Percentiles rank a stretch among this genome's conserved stretches.
These are phyloP conservation scores for Aspergillus felis DNA, from an alignment of 2,329 filamentous ascomycete species.

Conservation along the genomic window DNA sequence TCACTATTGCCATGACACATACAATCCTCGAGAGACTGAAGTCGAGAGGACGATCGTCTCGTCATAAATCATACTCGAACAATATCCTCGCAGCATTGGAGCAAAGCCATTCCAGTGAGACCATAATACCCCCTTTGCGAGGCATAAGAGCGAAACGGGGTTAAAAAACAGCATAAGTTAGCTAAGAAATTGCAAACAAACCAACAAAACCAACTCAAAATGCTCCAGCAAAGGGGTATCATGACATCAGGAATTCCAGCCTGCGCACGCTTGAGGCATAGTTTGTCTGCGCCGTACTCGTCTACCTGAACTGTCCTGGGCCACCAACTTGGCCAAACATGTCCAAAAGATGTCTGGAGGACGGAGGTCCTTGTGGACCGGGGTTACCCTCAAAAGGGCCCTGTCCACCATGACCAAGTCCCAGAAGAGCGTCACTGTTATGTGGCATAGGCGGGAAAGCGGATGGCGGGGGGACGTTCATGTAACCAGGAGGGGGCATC, in stretches of 20 bases:
- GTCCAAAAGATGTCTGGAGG: slow-evolving; percentile 40
- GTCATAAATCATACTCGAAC: background rate
- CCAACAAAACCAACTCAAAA: slow-evolving; percentile 1
- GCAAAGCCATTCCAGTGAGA: background rate
- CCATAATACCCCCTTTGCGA: slow-evolving; percentile 1
- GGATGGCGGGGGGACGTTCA: slow-evolving; percentile 39
- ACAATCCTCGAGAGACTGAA: background rate
- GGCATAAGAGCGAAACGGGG: background rate
- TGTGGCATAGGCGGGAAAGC: slow-evolving; percentile 39
- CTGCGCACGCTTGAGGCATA: background rate
- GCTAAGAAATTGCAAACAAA: background rate
- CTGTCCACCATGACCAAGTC: slow-evolving; percentile 31
- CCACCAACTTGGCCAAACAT: slow-evolving; percentile 40
- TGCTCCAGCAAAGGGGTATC: slow-evolving; percentile 3
- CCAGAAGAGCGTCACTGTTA: slow-evolving; percentile 37
- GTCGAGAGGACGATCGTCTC: background rate
- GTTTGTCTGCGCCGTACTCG: background rate
- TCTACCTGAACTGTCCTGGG: slow-evolving; percentile 34
- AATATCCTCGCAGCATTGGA: background rate
- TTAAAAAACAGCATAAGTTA: too few relatives aligned
- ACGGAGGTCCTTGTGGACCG: slow-evolving; percentile 36
- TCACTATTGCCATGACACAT: background rate
- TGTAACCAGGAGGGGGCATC: slow-evolving; percentile 44
- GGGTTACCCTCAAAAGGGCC: slow-evolving; percentile 33
- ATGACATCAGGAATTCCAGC: background rate